These are phyloP conservation scores for Aureobasidium subglaciale DNA, from an alignment of 2,329 filamentous ascomycete species.

Conservation along the genomic window DNA sequence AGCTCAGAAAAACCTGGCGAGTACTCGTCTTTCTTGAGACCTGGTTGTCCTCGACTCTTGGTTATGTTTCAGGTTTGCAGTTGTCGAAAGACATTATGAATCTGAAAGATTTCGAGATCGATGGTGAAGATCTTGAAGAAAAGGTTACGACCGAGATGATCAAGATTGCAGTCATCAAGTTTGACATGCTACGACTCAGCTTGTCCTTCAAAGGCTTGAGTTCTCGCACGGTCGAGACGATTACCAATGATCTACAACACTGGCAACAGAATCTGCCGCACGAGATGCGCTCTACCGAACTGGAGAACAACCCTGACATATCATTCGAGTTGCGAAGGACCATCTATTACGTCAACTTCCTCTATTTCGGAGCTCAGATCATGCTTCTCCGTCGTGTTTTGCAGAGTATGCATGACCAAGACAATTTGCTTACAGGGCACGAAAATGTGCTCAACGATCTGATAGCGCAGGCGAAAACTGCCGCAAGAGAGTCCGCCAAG, in stretches of 20 bases:
- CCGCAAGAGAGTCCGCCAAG: conserved; percentile 3
- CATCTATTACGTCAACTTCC: conserved; percentile 12
- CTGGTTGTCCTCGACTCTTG: conserved; percentile 13
- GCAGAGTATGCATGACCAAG: not conserved
- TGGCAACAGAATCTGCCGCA: conserved; percentile 2
- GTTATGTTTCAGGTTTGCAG: not conserved
- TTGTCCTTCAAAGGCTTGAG: conserved; percentile 2
- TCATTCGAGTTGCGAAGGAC: conserved; percentile 3
- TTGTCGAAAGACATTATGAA: not conserved
- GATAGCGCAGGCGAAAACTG: not conserved
- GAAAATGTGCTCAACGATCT: not conserved
- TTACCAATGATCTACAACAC: not conserved
- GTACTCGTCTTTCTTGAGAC: conserved; percentile 2
- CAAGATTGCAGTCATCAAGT: conserved; percentile 9
- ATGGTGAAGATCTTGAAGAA: not conserved
- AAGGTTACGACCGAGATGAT: conserved; percentile 12
- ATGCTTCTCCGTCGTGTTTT: conserved; percentile 11
- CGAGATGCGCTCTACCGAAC: not conserved
- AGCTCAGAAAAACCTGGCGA: conserved; percentile 5
- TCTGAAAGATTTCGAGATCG: not conserved
- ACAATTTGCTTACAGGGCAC: not conserved
- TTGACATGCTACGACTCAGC: conserved; percentile 10
- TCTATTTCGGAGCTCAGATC: conserved; percentile 10
- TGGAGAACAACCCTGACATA: not conserved
- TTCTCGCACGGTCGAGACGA: not conserved